Base-by-base conservation (phyloP, 139 green algal genomes). In the Tetraselmis chui region DNA sequence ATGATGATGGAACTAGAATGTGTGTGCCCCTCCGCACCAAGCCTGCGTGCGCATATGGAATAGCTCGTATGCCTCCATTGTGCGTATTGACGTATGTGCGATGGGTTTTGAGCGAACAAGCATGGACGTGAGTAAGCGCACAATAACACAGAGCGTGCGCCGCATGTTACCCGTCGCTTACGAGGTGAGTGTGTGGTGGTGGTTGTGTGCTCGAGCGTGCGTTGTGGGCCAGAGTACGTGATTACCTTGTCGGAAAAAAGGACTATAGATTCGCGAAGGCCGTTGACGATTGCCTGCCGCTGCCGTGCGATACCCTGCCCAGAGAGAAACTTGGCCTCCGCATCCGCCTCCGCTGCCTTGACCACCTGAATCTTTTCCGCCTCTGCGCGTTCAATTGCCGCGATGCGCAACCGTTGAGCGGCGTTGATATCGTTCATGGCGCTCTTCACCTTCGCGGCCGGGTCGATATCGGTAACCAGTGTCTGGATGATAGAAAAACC, bases 361-460 rank as follows among this genome's bases (percentile, higher is more conserved):
- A 97, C 91, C 23, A 95, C 88, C 1, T 87, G 83, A 24, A 97
- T 89, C 91, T 98, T 96, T 30, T 93, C 80, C 0, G 94, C 94
- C 88, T 97, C 94, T 0, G 91, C 93, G 75, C 89, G 92, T 82
- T 97, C 91, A 28, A 86, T 31, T 2, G 93, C 92, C 1, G 94
- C 94, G 28, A 93, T 58, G 18, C 93, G 88, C 79, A 93, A 67
- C 26, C 93, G 86, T n/a, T 89, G 85, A 25, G 91, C 90, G 1
- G 92, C 92, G 82, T 97, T 97, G 89, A 97, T 97, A 79, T 97
- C 93, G 83, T 97, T 97, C 93, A 97, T 97, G 32, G 93, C 91
- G 0, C 59, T 75, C 79, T 92, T 91, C 18, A 88, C 89, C 80
- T 94, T 94, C 18, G 82, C 24, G 0, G 91, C 94, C 1, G 94